phyloP scores from a whole-genome alignment of 805 yeast species.

The Starmerella apis region DNA sequence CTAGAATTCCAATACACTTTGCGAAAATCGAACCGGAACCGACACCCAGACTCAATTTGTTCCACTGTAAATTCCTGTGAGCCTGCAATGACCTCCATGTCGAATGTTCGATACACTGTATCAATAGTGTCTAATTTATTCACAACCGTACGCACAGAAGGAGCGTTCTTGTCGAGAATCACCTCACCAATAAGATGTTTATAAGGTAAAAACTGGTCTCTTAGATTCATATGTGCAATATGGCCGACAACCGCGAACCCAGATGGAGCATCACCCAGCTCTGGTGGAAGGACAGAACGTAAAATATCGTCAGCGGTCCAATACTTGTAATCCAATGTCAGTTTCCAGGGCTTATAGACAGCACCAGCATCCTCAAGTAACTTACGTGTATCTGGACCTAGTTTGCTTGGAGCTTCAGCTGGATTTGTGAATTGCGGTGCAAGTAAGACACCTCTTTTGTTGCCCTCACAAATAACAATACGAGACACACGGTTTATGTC shows the following conservation, averaged over 20 bases:
- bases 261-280: slow-evolving; percentile 66
- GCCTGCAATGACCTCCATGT: slow-evolving; percentile 91
- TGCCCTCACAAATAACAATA: slow-evolving; percentile 40
- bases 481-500: slow-evolving; percentile 61
- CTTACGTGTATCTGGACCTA: slow-evolving; percentile 38
- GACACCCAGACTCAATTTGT: slow-evolving; percentile 79
- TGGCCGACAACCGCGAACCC: slow-evolving; percentile 94
- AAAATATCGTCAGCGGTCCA: slow-evolving; percentile 89
- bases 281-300: slow-evolving; percentile 63
- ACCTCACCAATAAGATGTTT: slow-evolving; percentile 78
- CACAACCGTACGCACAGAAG: slow-evolving; percentile 65
- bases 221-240: slow-evolving; percentile 80
- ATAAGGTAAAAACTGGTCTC: slow-evolving; percentile 75
- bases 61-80: slow-evolving; percentile 57
- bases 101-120: slow-evolving; percentile 80
- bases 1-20: slow-evolving; percentile 97
- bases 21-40: slow-evolving; percentile 76
- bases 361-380: slow-evolving; percentile 43
- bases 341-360: slow-evolving; percentile 42
- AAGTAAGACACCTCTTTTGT: slow-evolving; percentile 48
- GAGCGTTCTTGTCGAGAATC: slow-evolving; percentile 72
- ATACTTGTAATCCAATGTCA: slow-evolving; percentile 56
- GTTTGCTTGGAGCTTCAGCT: slow-evolving; percentile 27
- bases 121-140: slow-evolving; percentile 82
- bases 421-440: slow-evolving; percentile 35